Evolutionary conservation across 2,329 filamentous ascomycete species (phyloP).

Genomic region (Coccinonectria pachysandricola): DNA sequence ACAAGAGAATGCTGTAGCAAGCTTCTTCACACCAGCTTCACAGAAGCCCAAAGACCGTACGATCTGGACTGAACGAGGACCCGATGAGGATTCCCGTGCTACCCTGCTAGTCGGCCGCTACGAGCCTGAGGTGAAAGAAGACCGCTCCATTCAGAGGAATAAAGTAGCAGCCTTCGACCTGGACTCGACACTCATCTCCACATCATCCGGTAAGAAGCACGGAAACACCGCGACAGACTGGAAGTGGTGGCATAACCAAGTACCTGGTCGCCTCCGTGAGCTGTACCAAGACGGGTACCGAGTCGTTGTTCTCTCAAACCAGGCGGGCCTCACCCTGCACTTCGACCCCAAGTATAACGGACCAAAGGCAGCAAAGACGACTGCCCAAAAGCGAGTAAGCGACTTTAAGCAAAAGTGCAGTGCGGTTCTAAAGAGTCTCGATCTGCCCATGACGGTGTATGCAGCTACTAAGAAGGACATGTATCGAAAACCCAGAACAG

Average conservation of each 20-base stretch:
- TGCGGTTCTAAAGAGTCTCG: conserved; percentile 58
- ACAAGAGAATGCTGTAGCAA: conserved; percentile 59
- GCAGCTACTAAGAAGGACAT: conserved; percentile 75
- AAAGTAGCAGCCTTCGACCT: conserved; percentile 67
- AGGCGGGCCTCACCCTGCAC: conserved; percentile 70
- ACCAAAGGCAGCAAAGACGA: conserved; percentile 55
- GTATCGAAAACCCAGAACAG: conserved; percentile 76
- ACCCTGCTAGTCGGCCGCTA: conserved; percentile 71
- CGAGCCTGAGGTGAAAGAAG: conserved; percentile 31
- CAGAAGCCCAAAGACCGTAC: conserved; percentile 73
- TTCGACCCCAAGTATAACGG: conserved; percentile 55
- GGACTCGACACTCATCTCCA: conserved; percentile 78
- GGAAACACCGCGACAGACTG: conserved; percentile 64
- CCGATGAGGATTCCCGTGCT: conserved; percentile 34
- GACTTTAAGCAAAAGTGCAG: conserved; percentile 78
- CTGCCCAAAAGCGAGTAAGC: conserved; percentile 49
- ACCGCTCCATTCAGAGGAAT: conserved; percentile 26
- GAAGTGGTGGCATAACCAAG: conserved; percentile 80
- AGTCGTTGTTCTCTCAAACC: conserved; percentile 78
- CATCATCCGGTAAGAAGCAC: conserved; percentile 73
- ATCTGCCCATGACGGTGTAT: conserved; percentile 71
- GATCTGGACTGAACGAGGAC: conserved; percentile 58
- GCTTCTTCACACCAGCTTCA: conserved; percentile 80
- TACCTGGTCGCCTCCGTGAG: conserved; percentile 56
- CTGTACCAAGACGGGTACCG: conserved; percentile 63